These are phyloP conservation scores for Helotiales sp. DNA, from an alignment of 2,329 filamentous ascomycete species.

Conservation along the genomic window DNA sequence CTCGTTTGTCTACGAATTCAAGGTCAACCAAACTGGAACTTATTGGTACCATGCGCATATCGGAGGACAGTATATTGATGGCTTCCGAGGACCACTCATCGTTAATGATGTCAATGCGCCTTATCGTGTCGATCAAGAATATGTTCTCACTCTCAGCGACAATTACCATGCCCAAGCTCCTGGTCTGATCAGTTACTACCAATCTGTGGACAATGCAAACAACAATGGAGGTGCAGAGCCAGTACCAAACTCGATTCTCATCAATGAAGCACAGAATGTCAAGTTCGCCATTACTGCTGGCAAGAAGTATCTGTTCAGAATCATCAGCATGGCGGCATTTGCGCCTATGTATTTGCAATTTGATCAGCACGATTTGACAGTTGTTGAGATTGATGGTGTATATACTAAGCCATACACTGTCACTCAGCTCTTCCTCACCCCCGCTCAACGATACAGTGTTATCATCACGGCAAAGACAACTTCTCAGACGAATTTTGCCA, in stretches of 20 bases:
- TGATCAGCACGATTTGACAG: slow-evolving; percentile 36
- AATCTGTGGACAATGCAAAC: slow-evolving; percentile 37
- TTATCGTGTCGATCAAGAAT: slow-evolving; percentile 40
- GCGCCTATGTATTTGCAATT: slow-evolving; percentile 19
- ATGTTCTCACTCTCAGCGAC: slow-evolving; percentile 56
- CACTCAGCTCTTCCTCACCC: slow-evolving; percentile 43
- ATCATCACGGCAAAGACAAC: slow-evolving; percentile 45
- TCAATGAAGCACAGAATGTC: slow-evolving; percentile 18
- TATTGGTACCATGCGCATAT: slow-evolving; percentile 65
- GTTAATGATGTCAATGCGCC: slow-evolving; percentile 57
- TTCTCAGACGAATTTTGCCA: slow-evolving; percentile 31
- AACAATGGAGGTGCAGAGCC: slow-evolving; percentile 16
- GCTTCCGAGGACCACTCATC: slow-evolving; percentile 61
- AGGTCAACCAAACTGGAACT: slow-evolving; percentile 43
- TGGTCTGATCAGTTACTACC: slow-evolving; percentile 18
- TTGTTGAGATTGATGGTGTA: slow-evolving; percentile 50
- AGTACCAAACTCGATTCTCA: slow-evolving; percentile 16
- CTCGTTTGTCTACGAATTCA: slow-evolving; percentile 30
- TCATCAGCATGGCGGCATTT: slow-evolving; percentile 25
- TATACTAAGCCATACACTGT: slow-evolving; percentile 39
- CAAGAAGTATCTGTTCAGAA: slow-evolving; percentile 22
- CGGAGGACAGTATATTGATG: slow-evolving; percentile 57
- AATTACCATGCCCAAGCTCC: slow-evolving; percentile 51
- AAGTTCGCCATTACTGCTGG: slow-evolving; percentile 24
- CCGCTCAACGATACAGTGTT: slow-evolving; percentile 48